Evolutionary conservation across 1,139 yeast genomes (phyloP), one percentile per base, ranked within the genome.

Genomic region (Kurtzmaniella quercitrusa): DNA sequence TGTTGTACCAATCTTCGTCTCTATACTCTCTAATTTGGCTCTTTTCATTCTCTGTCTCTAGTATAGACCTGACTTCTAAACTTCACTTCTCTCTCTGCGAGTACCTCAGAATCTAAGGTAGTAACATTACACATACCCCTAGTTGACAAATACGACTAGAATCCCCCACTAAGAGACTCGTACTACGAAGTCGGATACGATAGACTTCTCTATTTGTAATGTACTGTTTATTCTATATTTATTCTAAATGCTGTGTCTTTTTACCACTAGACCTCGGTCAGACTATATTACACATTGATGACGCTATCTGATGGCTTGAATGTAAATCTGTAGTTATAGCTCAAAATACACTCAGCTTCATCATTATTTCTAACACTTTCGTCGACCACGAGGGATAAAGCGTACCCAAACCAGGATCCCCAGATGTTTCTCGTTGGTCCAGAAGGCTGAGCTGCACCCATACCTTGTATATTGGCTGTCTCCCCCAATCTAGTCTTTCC

Each of bases 381-480:
- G 58, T 84, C 89, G 15, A 82, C 69, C 18, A 83, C 77, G 50
- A 84, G 51, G 51, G 73, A 79, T 27, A 83, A 53, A 47, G 77
- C 74, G 37, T 82, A 81, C 2, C 93, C 93, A 57, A 77, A 80
- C 80, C 85, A 81, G 12, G 84, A 70, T 10, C 91, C 81, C 85
- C 85, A 81, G 6, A 73, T 50, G 6, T 75, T 68, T 46, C 73
- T 66, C 42, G 56, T 61, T 19, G 38, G 38, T 12, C 27, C 38
- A 5, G 25, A 19, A 25, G 41, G 27, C 15, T 40, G 25, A 21
- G 27, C 16, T 7, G 31, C 11, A 37, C 50, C 44, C 19, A 49
- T 45, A 36, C 42, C 44, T 19, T 41, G 37, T 8, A 42, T 39
- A 38, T 47, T 46, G 16, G 50, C 49, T n/a, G 48, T 41, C 45